Evolutionary conservation across 495 filamentous ascomycete genomes (phyloP), one percentile per base, ranked within the genome.

Genomic region (Penicillium coffeae): DNA sequence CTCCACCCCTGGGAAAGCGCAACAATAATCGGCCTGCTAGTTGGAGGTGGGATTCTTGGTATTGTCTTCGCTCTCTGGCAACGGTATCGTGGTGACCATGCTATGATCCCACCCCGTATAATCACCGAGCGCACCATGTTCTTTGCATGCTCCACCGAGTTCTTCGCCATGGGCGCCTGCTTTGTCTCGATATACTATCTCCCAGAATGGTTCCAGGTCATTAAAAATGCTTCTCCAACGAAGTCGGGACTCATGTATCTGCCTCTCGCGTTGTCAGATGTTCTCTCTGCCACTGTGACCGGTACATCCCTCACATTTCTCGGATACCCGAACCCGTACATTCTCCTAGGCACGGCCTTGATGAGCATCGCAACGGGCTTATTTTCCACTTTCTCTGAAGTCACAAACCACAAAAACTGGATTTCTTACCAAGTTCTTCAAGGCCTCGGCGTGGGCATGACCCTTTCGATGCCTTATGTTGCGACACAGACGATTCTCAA

Each of bases 1-100:
- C 39, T 21, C 1, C 44, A 48, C 19, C 42, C 51, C 8, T 64
- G 58, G 58, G 36, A 42, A 14, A 44, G 40, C 8, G 50, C 48
- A 10, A 38, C 38, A 2, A 42, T 62, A 5, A 56, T 58, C 18
- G 60, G 51, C 13, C 58, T 60, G 1, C 59, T 64, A 21, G 13
- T 62, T 32, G 55, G 51, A 18, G 45, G 49, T 1, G 59, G 16
- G 3, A 22, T 42, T 8, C 37, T 58, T 4, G n/a, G 45, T 8
- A 13, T 55, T 21, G 39, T 53, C 21, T 80, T 72, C 39, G 22
- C 70, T 7, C 35, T 57, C n/a, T 76, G 71, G 72, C 68, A 77
- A 33, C 48, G 45, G 15, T 55, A 52, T 12, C 53, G 58, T 25
- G 76, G 75, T 1, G 74, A 78, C n/a, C 52, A 56, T 0, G 78